Conservation (phyloP, 2,329 filamentous ascomycete genomes). For the Fusarium tuaranense region DNA sequence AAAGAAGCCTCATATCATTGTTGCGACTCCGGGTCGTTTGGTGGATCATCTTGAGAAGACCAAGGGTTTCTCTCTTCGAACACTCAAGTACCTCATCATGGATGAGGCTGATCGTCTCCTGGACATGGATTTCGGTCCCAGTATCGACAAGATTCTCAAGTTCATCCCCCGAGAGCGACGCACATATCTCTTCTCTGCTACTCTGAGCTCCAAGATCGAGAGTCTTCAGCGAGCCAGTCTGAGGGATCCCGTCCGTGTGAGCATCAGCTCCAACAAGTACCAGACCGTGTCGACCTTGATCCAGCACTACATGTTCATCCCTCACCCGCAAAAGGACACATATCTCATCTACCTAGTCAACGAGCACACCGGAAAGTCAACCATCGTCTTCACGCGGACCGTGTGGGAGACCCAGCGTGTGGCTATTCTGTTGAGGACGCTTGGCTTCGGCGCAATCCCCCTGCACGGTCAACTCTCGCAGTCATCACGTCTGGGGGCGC, state of each 20-base stretch:
- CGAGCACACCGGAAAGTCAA: constrained; percentile 86
- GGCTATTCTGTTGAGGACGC: constrained; percentile 82
- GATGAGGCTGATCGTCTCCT: constrained; percentile 93
- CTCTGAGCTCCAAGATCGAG: constrained; percentile 94
- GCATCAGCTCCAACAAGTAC: constrained; percentile 85
- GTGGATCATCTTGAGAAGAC: constrained; percentile 97
- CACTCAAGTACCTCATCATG: constrained; percentile 90
- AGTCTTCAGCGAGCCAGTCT: constrained; percentile 90
- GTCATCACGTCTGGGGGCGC: constrained; percentile 83
- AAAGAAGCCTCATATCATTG: constrained; percentile 95
- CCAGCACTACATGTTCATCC: constrained; percentile 88
- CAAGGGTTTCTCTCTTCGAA: constrained; percentile 89
- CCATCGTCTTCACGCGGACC: constrained; percentile 92
- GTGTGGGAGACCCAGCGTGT: constrained; percentile 91
- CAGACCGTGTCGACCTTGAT: constrained; percentile 91
- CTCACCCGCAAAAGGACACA: constrained; percentile 87
- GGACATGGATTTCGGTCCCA: constrained; percentile 93
- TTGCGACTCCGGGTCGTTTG: constrained; percentile 89
- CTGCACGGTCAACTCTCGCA: constrained; percentile 94
- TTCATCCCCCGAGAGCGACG: constrained; percentile 82
- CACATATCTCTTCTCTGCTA: constrained; percentile 94
- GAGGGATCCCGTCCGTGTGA: constrained; percentile 84
- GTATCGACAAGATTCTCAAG: constrained; percentile 93
- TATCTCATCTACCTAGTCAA: constrained; percentile 90
- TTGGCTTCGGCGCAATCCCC: constrained; percentile 92